Percentiles rank a stretch among this genome's conserved stretches.
phyloP scores from a whole-genome alignment of 768 basidiomycete genomes.

The Leccinum ochraceum region DNA sequence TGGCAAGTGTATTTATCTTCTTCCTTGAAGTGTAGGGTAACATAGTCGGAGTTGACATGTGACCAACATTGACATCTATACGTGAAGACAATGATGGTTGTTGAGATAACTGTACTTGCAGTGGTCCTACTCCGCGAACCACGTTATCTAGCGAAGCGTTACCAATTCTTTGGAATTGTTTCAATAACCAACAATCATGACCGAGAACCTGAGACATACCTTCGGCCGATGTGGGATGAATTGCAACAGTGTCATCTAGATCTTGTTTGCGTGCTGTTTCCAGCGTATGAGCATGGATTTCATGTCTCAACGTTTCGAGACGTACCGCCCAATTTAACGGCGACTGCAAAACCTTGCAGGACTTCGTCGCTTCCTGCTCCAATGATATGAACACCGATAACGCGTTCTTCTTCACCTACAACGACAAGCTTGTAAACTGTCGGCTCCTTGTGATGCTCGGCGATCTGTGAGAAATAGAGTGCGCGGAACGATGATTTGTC shows the following conservation, averaged over 20 bases:
- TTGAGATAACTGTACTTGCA: not conserved
- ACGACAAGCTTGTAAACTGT: slow-evolving; percentile 91
- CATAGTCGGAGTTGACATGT: not conserved
- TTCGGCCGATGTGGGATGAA: slow-evolving; percentile 87
- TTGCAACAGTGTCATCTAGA: slow-evolving; percentile 87
- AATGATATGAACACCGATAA: slow-evolving; percentile 95
- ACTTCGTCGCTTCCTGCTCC: slow-evolving; percentile 92
- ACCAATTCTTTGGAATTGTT: slow-evolving; percentile 48
- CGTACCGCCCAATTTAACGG: slow-evolving; percentile 90
- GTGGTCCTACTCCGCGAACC: not conserved
- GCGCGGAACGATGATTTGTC: slow-evolving; percentile 81
- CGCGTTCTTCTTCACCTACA: slow-evolving; percentile 86
- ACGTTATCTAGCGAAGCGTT: slow-evolving; percentile 45
- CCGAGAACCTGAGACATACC: slow-evolving; percentile 45
- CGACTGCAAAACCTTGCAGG: slow-evolving; percentile 96
- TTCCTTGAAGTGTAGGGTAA: not conserved
- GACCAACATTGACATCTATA: not conserved
- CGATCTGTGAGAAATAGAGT: slow-evolving; percentile 91
- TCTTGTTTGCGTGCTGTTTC: slow-evolving; percentile 71
- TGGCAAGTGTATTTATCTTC: not conserved
- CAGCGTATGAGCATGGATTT: slow-evolving; percentile 5
- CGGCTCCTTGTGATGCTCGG: slow-evolving; percentile 91
- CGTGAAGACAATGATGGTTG: not conserved
- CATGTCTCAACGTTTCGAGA: not conserved
- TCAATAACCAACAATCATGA: slow-evolving; percentile 11